phyloP scores from a whole-genome alignment of 73 alveolate species.

The Paramecium bursaria region DNA sequence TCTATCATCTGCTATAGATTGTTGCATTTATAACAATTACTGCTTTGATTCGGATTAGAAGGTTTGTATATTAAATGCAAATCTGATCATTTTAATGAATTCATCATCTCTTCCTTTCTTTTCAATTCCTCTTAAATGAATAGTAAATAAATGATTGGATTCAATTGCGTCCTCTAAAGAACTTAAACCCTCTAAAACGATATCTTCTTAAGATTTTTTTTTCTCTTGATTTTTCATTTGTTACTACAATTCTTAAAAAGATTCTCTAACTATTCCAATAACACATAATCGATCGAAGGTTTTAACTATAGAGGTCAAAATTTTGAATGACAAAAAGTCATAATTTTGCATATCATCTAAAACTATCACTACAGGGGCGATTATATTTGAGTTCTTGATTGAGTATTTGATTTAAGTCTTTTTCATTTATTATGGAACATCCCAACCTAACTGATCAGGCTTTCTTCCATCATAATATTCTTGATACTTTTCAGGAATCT shows the following conservation, averaged over 20 bases:
- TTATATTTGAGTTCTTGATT: constrained; percentile 10
- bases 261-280: constrained; percentile 53
- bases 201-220: constrained; percentile 36
- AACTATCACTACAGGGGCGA: constrained; percentile 51
- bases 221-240: constrained; percentile 6
- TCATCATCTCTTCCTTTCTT: constrained; percentile 56
- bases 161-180: constrained; percentile 51
- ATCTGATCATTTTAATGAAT: constrained; percentile 44
- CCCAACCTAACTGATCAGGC: constrained; percentile 61
- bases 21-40: background rate
- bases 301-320: constrained; percentile 30
- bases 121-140: constrained; percentile 35
- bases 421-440: background rate
- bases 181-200: constrained; percentile 25
- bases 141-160: background rate
- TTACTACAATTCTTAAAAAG: constrained; percentile 44
- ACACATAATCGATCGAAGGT: constrained; percentile 48
- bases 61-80: constrained; percentile 27
- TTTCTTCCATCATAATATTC: constrained; percentile 17
- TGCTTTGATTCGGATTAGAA: constrained; percentile 1
- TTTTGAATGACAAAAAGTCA: constrained; percentile 53
- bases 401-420: constrained; percentile 16
- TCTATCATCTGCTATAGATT: background rate
- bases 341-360: constrained; percentile 65
- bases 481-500: constrained; percentile 18